Evolutionary conservation across 2,329 filamentous ascomycete genomes (phyloP).

Genomic region (Beauveria rudraprayagi): DNA sequence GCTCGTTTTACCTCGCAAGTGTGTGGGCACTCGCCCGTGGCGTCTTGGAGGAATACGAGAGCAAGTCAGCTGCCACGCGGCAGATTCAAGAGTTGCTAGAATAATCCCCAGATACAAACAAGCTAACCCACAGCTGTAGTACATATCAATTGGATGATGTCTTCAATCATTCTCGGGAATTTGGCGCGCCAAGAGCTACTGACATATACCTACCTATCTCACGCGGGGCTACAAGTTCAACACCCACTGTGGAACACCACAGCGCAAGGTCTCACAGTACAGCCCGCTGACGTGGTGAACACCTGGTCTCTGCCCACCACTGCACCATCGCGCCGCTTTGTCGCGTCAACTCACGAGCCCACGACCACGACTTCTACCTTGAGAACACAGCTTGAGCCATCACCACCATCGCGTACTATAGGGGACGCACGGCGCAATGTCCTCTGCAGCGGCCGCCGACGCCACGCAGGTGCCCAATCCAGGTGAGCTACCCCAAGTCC

Average conservation of each 20-base stretch:
- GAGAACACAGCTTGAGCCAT: constrained; percentile 13
- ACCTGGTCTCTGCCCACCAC: constrained; percentile 5
- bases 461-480: constrained; percentile 28
- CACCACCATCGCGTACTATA: neutral
- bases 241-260: neutral
- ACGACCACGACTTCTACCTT: constrained; percentile 17
- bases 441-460: constrained; percentile 29
- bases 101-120: neutral
- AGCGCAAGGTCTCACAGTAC: neutral
- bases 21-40: too few relatives aligned
- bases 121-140: neutral
- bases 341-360: constrained; percentile 6
- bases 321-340: constrained; percentile 1
- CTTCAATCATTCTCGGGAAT: neutral
- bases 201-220: neutral
- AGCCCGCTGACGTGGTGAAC: neutral
- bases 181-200: neutral
- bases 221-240: neutral
- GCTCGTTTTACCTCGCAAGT: too few relatives aligned
- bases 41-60: too few relatives aligned
- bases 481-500: constrained; percentile 21
- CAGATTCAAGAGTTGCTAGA: too few relatives aligned
- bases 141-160: neutral
- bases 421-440: constrained; percentile 24
- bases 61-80: too few relatives aligned